A percentile compares a stretch with the other conserved stretches of the same genome.
phyloP scores from a whole-genome alignment of 345 rosid genomes.

The Hevea brasiliensis region DNA sequence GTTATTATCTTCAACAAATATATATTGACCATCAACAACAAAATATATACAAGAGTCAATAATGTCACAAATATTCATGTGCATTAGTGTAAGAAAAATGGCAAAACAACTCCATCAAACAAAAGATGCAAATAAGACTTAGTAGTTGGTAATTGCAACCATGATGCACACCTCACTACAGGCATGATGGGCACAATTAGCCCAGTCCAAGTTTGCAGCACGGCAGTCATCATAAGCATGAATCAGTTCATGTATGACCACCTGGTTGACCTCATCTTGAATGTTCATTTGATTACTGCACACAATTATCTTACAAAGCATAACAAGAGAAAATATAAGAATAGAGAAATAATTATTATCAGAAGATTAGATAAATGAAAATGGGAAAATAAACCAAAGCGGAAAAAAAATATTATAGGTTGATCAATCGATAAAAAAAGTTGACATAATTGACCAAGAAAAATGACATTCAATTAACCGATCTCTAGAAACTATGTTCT shows the following conservation, averaged over 20 bases:
- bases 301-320: constrained; percentile 57
- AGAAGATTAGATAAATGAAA: background rate
- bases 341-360: background rate
- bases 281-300: constrained; percentile 71
- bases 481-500: background rate
- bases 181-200: constrained; percentile 93
- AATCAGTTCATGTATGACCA: constrained; percentile 78
- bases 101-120: constrained; percentile 4
- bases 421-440: too few species aligned
- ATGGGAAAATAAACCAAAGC: background rate
- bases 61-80: too few species aligned
- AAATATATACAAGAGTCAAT: too few species aligned
- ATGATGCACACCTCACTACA: constrained; percentile 89
- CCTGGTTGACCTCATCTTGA: constrained; percentile 89
- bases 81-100: background rate
- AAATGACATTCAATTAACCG: background rate
- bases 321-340: constrained; percentile 8
- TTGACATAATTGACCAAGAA: background rate
- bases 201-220: constrained; percentile 81
- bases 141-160: background rate
- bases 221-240: constrained; percentile 94
- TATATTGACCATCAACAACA: too few species aligned
- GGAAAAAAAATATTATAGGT: too few species aligned
- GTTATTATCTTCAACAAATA: too few species aligned
- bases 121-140: background rate